Evolutionary conservation across 768 basidiomycete species (phyloP), one percentile per base, ranked within the genome.

Genomic region (Tephrocybe sp.): DNA sequence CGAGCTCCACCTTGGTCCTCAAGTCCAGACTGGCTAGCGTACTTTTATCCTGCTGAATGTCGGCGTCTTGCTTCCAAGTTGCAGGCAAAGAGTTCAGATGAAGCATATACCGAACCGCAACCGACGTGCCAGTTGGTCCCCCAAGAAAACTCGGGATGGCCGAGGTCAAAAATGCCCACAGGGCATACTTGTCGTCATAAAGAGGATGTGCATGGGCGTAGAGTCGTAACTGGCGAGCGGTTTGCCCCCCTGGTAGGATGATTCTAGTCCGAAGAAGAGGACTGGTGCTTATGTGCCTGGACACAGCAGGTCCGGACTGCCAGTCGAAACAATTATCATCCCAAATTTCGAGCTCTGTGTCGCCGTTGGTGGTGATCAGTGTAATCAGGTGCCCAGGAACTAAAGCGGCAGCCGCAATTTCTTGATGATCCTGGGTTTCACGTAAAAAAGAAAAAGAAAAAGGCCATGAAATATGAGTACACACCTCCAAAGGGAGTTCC

Each of bases 91-190:
- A 15, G 14, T 21, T 20, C 20, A 48, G 32, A 10, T 12, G 14
- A 24, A 48, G 18, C 2, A 23, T 41, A 40, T 48, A 53, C 2
- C 40, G 40, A 12, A 25, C 12, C 17, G 39, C 33, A 28, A 38
- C n/a, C 7, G 52, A 53, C 14, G 52, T 37, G 12, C 24, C 40
- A 10, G 12, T 3, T 14, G 21, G 18, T 24, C 46, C 34, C 39
- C 43, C 51, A 3, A 24, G 11, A 25, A 42, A 34, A 15, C 42
- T 48, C n/a, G 46, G 52, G 21, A 48, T 48, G 12, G 52, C 38
- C 14, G 51, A 53, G 23, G 46, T 43, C 6, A 17, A 32, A 30
- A 48, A 44, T 34, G 34, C 33, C 52, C 52, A 53, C 15, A 53
- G 20, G 14, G 28, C 11, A 30, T 53, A 53, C 3, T 23, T 20